Base-by-base conservation (phyloP, 2,329 filamentous ascomycete genomes). In the Trichoderma koningii region DNA sequence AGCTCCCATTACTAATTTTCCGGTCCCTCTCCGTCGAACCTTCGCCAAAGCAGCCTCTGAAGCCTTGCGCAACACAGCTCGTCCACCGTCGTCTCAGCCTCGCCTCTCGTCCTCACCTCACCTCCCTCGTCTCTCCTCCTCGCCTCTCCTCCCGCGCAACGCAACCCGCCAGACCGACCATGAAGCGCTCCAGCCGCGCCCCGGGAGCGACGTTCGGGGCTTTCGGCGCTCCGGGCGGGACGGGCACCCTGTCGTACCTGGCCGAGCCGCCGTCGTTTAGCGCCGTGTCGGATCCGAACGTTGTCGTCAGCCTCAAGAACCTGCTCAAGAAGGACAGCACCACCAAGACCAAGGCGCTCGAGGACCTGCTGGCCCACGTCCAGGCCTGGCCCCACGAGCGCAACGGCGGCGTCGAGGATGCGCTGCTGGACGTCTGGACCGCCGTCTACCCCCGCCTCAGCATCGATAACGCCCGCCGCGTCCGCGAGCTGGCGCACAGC, bases 251-350 rank as follows among this genome's bases (percentile, higher is more conserved):
- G 45, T 97, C 93, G 51, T 97, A 97, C 78, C 86, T 98, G 60
- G 83, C 90, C 61, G 93, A 96, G 72, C 91, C 92, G 10, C 91
- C 91, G 55, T 90, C 97, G 72, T 86, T 97, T 70, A 87, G 88
- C 41, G 80, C 80, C 50, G 87, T 99, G 66, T 89, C 88, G 51
- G 89, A 97, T 71, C 85, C 93, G 7, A 90, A 95, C 72, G 82
- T 94, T 44, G 87, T 94, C 44, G 93, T 98, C 15, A 87, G 89
- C n/a, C 92, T 97, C 79, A 96, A 97, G 77, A 97, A 96, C 71
- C 79, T 97, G 3, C 84, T 89, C 57, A 99, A 98, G 79, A 96
- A 95, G 78, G 94, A 97, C 79, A 89, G 89, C 72, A 96, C 88
- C 12, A 99, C 95, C 44, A 96, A 97, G 75, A 84, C 89, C 7